Evolutionary conservation across 768 basidiomycete genomes (phyloP), one percentile per base, ranked within the genome.

Genomic region (Hypholoma fasciculare): DNA sequence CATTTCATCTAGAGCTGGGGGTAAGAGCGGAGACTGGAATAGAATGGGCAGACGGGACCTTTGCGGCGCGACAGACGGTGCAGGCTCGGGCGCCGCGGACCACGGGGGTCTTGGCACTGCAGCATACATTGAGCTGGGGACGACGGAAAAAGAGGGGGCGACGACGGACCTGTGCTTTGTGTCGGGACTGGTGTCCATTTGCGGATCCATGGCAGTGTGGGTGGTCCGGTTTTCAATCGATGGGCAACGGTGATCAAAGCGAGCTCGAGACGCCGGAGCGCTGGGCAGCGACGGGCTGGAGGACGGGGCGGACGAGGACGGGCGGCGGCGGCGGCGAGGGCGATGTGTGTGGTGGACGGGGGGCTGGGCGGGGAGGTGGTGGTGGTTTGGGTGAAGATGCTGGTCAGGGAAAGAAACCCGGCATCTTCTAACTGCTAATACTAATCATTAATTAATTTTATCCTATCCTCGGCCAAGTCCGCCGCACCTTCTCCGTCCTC

Each of bases 1-100:
- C 92, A 94, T 72, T 93, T 92, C 92, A 94, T 94, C 92, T 94
- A 63, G 44, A 72, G 52, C 49, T 39, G 55, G 50, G 39, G 57
- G 57, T 57, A 49, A 69, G 60, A 50, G 62, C 65, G 52, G 58
- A 54, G 50, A 47, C 62, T 53, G 56, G 58, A 52, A 54, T 60
- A 37, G 60, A 57, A 55, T 40, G 57, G 46, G 61, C 39, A 52
- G 19, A 52, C 58, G 61, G 52, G 63, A 88, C 92, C 84, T 94
- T 94, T 61, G 92, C 91, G 53, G 85, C 82, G 44, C 91, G 85
- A 71, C 92, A 94, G 64, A 92, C 90, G 40, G 89, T 92, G 69
- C 92, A 94, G 16, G 92, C 92, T 36, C 83, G 73, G 30, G 83
- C 82, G 47, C 83, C 83, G 49, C 83, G 76, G 49, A 81, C 74